phyloP scores from a whole-genome alignment of 2,329 filamentous ascomycete genomes.

The Myriosclerotinia duriaeana region DNA sequence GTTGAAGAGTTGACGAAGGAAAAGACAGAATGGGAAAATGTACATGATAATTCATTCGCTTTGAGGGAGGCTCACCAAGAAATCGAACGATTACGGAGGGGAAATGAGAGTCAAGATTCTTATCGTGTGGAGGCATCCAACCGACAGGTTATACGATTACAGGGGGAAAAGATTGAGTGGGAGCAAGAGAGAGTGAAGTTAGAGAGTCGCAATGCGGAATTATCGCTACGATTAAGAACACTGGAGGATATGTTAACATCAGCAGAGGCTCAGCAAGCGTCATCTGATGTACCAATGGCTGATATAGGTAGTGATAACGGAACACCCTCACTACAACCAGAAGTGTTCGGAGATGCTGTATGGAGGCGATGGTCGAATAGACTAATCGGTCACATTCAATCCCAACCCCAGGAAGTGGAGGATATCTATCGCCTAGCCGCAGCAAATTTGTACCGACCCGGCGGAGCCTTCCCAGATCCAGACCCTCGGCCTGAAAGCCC shows the following conservation, averaged over 20 bases:
- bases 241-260: slow-evolving; percentile 10
- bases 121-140: slow-evolving; percentile 4
- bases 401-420: slow-evolving; percentile 7
- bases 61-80: slow-evolving; percentile 4
- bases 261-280: not conserved
- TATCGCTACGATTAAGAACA: slow-evolving; percentile 5
- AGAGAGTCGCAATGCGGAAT: not conserved
- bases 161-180: slow-evolving; percentile 8
- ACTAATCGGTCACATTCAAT: slow-evolving; percentile 6
- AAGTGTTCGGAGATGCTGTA: not conserved
- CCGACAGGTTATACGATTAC: not conserved
- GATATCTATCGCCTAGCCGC: slow-evolving; percentile 15
- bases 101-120: not conserved
- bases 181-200: slow-evolving; percentile 2
- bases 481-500: not conserved
- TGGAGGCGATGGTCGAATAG: slow-evolving; percentile 18
- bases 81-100: not conserved
- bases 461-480: not conserved
- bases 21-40: not conserved
- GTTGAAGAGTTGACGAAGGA: not conserved
- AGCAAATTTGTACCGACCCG: slow-evolving; percentile 16
- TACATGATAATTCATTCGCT: slow-evolving; percentile 1
- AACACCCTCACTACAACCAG: not conserved
- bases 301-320: not conserved
- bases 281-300: not conserved